Evolutionary conservation across 306 rosid genomes (phyloP).

Genomic region (Rubus parviflorus): DNA sequence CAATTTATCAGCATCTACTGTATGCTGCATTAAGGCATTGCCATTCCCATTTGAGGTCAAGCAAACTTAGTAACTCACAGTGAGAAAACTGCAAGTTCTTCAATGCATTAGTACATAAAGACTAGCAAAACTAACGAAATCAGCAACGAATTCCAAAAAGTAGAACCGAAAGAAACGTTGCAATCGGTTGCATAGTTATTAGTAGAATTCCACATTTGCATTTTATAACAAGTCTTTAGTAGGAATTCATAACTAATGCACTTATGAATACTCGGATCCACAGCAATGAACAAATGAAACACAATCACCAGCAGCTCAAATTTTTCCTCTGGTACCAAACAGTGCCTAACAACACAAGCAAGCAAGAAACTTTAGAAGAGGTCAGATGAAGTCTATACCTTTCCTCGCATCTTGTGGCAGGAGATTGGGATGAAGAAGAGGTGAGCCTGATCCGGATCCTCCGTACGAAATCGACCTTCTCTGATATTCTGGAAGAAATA

Average conservation of each 20-base stretch:
- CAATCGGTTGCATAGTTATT: too few relatives aligned
- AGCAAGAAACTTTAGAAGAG: too few relatives aligned
- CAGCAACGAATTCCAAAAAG: neutral
- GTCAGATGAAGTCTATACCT: slow-evolving; percentile 34
- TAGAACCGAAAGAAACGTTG: neutral
- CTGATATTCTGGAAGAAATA: slow-evolving; percentile 90
- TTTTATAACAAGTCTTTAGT: neutral
- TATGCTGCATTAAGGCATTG: neutral
- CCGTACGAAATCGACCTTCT: slow-evolving; percentile 74
- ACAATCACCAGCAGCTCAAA: too few relatives aligned
- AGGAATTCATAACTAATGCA: neutral
- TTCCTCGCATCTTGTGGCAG: slow-evolving; percentile 97
- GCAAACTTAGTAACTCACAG: neutral
- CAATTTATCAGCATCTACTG: neutral
- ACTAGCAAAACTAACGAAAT: neutral
- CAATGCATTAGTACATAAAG: neutral
- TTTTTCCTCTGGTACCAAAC: too few relatives aligned
- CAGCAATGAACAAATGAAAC: neutral
- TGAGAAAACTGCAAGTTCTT: neutral
- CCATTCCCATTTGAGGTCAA: neutral
- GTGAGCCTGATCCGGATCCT: slow-evolving; percentile 78
- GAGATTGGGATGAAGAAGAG: slow-evolving; percentile 94
- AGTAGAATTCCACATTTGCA: neutral
- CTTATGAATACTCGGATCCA: slow-evolving; percentile 28
- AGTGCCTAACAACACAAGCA: too few relatives aligned